phyloP scores from a whole-genome alignment of 176 grass and related monocot genomes.

The Musa schizocarpa region DNA sequence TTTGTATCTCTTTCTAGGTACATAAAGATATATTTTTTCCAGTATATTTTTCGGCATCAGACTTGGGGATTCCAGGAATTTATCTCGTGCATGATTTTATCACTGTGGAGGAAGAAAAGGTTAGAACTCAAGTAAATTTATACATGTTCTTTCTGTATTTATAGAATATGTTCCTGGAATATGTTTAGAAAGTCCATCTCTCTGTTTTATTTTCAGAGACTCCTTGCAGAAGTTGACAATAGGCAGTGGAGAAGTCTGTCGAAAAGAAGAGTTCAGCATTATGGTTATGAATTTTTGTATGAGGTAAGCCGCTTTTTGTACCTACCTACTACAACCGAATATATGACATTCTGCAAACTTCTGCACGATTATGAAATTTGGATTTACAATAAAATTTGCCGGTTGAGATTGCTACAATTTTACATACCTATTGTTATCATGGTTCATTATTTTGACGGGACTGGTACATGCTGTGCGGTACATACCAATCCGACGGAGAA shows the following conservation, averaged over 20 bases:
- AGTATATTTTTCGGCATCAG: slow-evolving; percentile 38
- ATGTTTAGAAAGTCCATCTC: neutral
- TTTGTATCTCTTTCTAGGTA: slow-evolving; percentile 20
- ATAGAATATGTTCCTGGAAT: neutral
- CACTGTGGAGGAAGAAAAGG: slow-evolving; percentile 60
- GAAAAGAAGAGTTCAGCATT: slow-evolving; percentile 95
- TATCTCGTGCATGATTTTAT: slow-evolving; percentile 69
- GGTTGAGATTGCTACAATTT: neutral
- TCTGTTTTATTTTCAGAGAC: slow-evolving; percentile 35
- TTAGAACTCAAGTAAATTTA: slow-evolving; percentile 8
- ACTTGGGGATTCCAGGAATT: slow-evolving; percentile 66
- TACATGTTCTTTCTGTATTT: neutral
- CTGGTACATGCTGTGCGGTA: too few relatives aligned
- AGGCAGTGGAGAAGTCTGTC: slow-evolving; percentile 60
- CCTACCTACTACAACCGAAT: slow-evolving; percentile 10
- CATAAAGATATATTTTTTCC: slow-evolving; percentile 5
- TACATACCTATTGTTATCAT: neutral
- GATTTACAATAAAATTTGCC: neutral
- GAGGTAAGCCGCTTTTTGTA: slow-evolving; percentile 59
- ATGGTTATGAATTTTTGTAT: slow-evolving; percentile 91
- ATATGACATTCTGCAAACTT: neutral
- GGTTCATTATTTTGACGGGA: too few relatives aligned
- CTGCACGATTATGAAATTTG: neutral
- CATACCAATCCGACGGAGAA: too few relatives aligned
- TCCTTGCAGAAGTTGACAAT: slow-evolving; percentile 63